Evolutionary conservation across 495 filamentous ascomycete species (phyloP).

Genomic region (Podospora fimiseda): DNA sequence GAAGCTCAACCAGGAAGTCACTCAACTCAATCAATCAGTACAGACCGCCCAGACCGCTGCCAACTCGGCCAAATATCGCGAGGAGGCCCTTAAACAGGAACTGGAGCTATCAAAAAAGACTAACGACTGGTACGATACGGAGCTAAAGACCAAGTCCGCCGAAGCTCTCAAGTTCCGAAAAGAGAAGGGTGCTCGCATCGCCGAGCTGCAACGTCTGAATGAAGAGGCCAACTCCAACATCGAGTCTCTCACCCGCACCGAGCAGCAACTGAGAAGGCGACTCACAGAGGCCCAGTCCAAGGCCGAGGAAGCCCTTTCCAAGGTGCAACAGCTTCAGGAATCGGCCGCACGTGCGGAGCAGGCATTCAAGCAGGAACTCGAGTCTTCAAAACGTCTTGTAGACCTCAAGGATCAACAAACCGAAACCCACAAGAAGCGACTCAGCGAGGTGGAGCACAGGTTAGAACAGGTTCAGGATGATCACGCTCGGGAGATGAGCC

Average conservation of each 20-base stretch:
- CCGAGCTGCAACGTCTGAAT: conserved; percentile 79
- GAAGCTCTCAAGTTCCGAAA: conserved; percentile 89
- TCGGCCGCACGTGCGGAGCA: conserved; percentile 70
- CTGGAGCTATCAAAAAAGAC: conserved; percentile 76
- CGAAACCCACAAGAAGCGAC: conserved; percentile 67
- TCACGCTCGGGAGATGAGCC: conserved; percentile 71
- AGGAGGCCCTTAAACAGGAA: conserved; percentile 83
- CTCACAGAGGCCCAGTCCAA: conserved; percentile 80
- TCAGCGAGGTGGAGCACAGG: conserved; percentile 72
- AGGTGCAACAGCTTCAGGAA: conserved; percentile 79
- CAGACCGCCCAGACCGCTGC: conserved; percentile 73
- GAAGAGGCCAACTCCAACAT: conserved; percentile 73
- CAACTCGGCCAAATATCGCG: conserved; percentile 74
- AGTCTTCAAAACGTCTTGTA: conserved; percentile 70
- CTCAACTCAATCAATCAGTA: conserved; percentile 68
- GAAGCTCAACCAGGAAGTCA: conserved; percentile 72
- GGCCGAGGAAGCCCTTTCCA: conserved; percentile 71
- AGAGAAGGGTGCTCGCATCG: conserved; percentile 81
- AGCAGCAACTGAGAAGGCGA: conserved; percentile 70
- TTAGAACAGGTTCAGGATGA: conserved; percentile 76
- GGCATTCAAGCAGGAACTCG: conserved; percentile 74
- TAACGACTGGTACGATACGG: conserved; percentile 85
- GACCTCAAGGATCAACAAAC: conserved; percentile 80
- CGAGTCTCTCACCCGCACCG: conserved; percentile 69
- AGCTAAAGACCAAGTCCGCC: conserved; percentile 78